Percentiles rank a stretch among this genome's conserved stretches.
Evolutionary conservation across 768 basidiomycete species (phyloP).

Genomic region (Piloderma croceum): DNA sequence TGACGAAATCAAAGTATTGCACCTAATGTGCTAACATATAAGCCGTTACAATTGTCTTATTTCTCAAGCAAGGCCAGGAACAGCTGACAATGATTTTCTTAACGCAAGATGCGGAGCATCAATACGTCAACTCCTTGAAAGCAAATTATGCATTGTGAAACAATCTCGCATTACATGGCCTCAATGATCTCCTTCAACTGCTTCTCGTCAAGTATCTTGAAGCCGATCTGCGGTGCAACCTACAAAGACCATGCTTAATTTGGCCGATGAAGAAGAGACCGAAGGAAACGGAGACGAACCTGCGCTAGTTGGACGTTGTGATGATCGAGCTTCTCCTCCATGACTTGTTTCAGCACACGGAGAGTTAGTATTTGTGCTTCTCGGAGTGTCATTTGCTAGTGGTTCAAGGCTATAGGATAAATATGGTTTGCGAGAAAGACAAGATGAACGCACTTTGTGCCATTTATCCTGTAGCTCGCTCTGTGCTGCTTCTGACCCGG

Average conservation of each 20-base stretch:
- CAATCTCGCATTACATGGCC: conserved; percentile 61
- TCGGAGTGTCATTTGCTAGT: conserved; percentile 86
- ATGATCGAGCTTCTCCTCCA: conserved; percentile 99
- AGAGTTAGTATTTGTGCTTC: conserved; percentile 87
- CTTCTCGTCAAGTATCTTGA: conserved; percentile 81
- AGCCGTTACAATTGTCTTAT: no score
- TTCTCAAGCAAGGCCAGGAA: no score
- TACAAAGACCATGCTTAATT: conserved; percentile 21
- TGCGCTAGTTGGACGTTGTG: conserved; percentile 98
- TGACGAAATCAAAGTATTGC: no score
- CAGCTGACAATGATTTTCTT: no score
- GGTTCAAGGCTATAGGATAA: conserved; percentile 3
- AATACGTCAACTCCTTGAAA: no score
- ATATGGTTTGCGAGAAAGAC: neutral
- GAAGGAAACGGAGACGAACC: conserved; percentile 37
- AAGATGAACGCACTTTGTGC: conserved; percentile 62
- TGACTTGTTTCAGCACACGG: conserved; percentile 94
- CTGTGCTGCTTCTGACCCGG: conserved; percentile 96
- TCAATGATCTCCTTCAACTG: conserved; percentile 82
- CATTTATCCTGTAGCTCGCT: conserved; percentile 95
- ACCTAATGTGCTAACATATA: no score
- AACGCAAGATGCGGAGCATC: no score
- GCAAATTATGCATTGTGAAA: no score
- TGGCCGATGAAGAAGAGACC: neutral
- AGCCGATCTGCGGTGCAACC: conserved; percentile 83